Evolutionary conservation across 2,329 filamentous ascomycete genomes (phyloP), one percentile per base, ranked within the genome.

Genomic region (Biscogniauxia sp.): DNA sequence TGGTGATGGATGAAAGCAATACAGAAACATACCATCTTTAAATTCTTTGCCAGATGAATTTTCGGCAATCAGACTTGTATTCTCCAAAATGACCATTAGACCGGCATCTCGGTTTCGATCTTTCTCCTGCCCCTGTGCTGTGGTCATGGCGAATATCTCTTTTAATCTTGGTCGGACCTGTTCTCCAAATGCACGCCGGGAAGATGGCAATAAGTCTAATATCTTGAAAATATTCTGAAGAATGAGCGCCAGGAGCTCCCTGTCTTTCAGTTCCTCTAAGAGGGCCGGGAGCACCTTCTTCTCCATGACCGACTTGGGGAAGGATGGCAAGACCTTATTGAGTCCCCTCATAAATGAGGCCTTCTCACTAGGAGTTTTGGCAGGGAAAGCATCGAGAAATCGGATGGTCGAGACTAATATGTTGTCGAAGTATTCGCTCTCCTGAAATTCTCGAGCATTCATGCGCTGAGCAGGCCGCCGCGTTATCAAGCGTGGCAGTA

Each of bases 371-470:
- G 91, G 84, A 1, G 93, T 97, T 78, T 99, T 99, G 37, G 92
- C 91, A 0, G 95, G 94, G 61, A 99, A 86, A 0, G 88, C 85
- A 69, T 99, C 95, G 25, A 99, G 80, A 72, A 99, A 99, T 13
- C 95, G 91, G 64, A 99, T 97, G 0, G 95, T 97, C 0, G 93
- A 97, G 20, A 99, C 92, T 4, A 99, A 82, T 53, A 98, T 91
- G 70, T 98, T 99, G 76, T 99, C 93, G 73, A 99, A 99, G 73
- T 96, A 99, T 66, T 92, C 88, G 70, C 93, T 96, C 74, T 97
- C 87, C 72, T 99, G 95, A 68, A 99, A 98, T 69, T 97, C 94
- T 57, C 86, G 87, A 4, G 94, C 93, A 25, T 88, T 93, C 79
- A 98, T 85, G 52, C 95, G 86, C 73, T 96, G 91, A 2, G 93